Evolutionary conservation across 2,329 filamentous ascomycete species (phyloP).

Genomic region (Juglanconis juglandina): DNA sequence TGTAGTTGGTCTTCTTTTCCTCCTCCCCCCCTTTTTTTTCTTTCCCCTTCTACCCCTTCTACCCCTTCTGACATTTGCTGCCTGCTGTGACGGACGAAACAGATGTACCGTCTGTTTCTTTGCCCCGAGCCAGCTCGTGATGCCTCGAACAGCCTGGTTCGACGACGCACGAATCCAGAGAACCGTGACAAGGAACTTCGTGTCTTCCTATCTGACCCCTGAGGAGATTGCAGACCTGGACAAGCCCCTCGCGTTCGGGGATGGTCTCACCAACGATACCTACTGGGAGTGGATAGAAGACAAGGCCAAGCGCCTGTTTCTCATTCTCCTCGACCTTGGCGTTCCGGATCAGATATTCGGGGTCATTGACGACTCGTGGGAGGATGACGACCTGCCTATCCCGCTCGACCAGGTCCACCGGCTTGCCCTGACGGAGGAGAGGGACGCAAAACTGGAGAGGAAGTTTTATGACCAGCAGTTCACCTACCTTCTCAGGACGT

Average conservation of each 20-base stretch:
- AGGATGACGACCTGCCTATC: slow-evolving; percentile 71
- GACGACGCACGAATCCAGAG: slow-evolving; percentile 65
- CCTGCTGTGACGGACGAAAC: no score
- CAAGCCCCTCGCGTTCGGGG: slow-evolving; percentile 62
- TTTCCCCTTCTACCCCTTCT: no score
- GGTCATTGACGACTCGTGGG: slow-evolving; percentile 72
- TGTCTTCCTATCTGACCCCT: slow-evolving; percentile 60
- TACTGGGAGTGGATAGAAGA: slow-evolving; percentile 76
- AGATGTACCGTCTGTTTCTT: no score
- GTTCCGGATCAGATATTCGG: slow-evolving; percentile 72
- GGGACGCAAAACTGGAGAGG: slow-evolving; percentile 61
- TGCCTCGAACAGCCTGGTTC: slow-evolving; percentile 53
- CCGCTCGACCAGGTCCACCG: slow-evolving; percentile 62
- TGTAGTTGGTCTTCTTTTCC: no score
- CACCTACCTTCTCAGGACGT: slow-evolving; percentile 62
- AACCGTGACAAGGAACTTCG: slow-evolving; percentile 66
- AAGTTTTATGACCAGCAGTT: slow-evolving; percentile 71
- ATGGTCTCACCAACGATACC: slow-evolving; percentile 66
- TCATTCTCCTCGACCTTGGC: slow-evolving; percentile 67
- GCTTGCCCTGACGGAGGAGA: slow-evolving; percentile 56
- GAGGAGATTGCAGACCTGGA: slow-evolving; percentile 62
- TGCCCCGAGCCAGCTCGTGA: neutral
- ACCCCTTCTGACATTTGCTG: no score
- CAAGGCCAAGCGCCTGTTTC: slow-evolving; percentile 66
- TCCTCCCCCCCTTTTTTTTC: no score